Conservation (phyloP, 164 flowering plant species). For the Hamamelis virginiana region DNA sequence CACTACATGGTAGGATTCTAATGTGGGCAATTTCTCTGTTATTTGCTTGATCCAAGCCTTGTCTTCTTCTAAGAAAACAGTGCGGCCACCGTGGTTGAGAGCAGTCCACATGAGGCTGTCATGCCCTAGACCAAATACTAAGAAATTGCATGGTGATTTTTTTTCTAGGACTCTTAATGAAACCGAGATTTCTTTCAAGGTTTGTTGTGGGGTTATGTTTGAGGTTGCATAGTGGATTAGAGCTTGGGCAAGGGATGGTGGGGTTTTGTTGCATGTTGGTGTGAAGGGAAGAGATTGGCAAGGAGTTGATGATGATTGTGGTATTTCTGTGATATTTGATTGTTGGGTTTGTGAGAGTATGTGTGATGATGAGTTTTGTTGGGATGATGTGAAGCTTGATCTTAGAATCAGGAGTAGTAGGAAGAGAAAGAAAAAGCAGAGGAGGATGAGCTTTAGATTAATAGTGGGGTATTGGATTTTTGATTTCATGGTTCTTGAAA, state of each 20-base stretch:
- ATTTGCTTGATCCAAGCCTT: conserved; percentile 41
- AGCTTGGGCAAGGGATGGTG: conserved; percentile 24
- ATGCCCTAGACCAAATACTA: conserved; percentile 55
- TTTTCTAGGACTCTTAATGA: conserved; percentile 28
- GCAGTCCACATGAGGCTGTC: conserved; percentile 48
- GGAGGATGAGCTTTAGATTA: conserved; percentile 27
- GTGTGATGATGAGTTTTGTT: conserved; percentile 4
- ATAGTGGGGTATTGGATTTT: conserved; percentile 21
- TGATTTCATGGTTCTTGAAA: conserved; percentile 27
- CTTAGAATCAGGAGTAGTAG: conserved; percentile 24
- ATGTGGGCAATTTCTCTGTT: background rate
- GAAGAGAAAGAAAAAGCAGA: conserved; percentile 25
- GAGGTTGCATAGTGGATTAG: conserved; percentile 36
- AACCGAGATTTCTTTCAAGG: conserved; percentile 35
- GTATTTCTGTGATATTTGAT: conserved; percentile 12
- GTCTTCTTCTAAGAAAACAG: conserved; percentile 60
- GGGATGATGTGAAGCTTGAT: conserved; percentile 21
- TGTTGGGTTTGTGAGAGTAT: background rate
- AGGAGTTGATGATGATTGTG: background rate
- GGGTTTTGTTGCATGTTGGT: conserved; percentile 36
- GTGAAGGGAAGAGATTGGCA: conserved; percentile 11
- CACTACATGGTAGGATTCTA: background rate
- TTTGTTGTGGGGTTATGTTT: conserved; percentile 38
- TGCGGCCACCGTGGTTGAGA: conserved; percentile 37
- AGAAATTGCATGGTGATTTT: conserved; percentile 57